Conservation (phyloP, 2,329 filamentous ascomycete species). For the Fusarium equiseti region DNA sequence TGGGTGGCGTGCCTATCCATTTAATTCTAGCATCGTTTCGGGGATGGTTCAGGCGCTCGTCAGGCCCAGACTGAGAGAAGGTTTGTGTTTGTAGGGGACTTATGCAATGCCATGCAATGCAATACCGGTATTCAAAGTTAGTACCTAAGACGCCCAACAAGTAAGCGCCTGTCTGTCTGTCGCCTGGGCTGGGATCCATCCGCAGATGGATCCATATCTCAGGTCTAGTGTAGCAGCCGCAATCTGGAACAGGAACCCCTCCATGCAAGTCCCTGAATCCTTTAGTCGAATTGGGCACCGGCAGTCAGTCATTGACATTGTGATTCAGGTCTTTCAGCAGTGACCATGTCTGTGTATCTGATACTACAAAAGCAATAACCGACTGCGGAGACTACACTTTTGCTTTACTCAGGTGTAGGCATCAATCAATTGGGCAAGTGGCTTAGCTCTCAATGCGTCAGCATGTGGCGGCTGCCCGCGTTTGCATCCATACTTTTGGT, state of each 20-base stretch:
- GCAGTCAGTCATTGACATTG: background rate
- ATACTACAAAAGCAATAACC: background rate
- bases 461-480: constrained; percentile 39
- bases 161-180: background rate
- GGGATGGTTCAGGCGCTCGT: constrained; percentile 42
- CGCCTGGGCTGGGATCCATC: constrained; percentile 30
- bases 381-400: background rate
- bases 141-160: constrained; percentile 31
- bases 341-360: background rate
- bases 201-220: constrained; percentile 17
- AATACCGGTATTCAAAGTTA: constrained; percentile 5
- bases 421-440: constrained; percentile 29
- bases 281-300: constrained; percentile 4
- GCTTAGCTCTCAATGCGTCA: constrained; percentile 46
- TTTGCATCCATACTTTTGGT: constrained; percentile 9
- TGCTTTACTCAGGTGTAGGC: background rate
- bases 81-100: constrained; percentile 19
- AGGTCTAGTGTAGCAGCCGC: constrained; percentile 32
- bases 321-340: background rate
- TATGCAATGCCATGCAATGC: constrained; percentile 5
- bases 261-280: constrained; percentile 29
- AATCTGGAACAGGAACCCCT: constrained; percentile 26
- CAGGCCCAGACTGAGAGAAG: constrained; percentile 36
- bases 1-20: constrained; percentile 28
- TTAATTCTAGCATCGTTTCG: constrained; percentile 36